Percentiles rank a stretch among this genome's conserved stretches.
phyloP scores from a whole-genome alignment of 352 stramenopile genomes.

The Phytophthora boehmeriae region DNA sequence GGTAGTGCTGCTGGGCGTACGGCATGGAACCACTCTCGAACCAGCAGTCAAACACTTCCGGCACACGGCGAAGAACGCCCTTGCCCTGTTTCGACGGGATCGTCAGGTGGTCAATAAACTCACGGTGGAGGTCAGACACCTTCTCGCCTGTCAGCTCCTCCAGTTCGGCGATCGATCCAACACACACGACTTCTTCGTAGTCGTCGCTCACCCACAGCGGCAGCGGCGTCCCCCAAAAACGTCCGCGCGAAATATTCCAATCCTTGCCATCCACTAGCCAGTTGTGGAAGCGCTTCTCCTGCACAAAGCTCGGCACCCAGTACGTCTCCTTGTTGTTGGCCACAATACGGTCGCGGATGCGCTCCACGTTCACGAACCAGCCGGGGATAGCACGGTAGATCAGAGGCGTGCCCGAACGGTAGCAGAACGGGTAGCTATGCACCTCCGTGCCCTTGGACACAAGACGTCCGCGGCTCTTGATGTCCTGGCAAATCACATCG shows the following conservation, averaged over 20 bases:
- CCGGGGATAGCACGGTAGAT: conserved; percentile 99
- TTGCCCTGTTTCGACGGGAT: conserved; percentile 96
- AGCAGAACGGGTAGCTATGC: conserved; percentile 99
- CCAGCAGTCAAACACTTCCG: conserved; percentile 99
- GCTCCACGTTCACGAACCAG: conserved; percentile 99
- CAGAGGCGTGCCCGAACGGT: conserved; percentile 98
- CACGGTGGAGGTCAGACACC: conserved; percentile 96
- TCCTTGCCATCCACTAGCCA: conserved; percentile 98
- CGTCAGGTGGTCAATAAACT: conserved; percentile 98
- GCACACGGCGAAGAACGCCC: conserved; percentile 83
- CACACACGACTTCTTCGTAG: conserved; percentile 96
- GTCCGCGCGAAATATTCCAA: conserved; percentile 98
- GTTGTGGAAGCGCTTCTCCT: conserved; percentile 99
- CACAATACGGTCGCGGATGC: conserved; percentile 96
- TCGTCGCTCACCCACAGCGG: conserved; percentile 99
- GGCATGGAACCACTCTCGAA: conserved; percentile 99
- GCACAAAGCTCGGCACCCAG: conserved; percentile 92
- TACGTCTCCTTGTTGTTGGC: conserved; percentile 90
- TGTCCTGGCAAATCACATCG: conserved; percentile 93
- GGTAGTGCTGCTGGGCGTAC: conserved; percentile 99
- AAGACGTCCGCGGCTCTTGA: conserved; percentile 96
- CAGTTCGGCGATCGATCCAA: conserved; percentile 97
- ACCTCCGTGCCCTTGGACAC: conserved; percentile 97
- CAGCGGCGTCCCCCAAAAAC: conserved; percentile 99
- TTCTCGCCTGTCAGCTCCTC: conserved; percentile 94